These are phyloP conservation scores for Leonotis leonurus DNA, from an alignment of 257 asterid species.

Conservation along the genomic window DNA sequence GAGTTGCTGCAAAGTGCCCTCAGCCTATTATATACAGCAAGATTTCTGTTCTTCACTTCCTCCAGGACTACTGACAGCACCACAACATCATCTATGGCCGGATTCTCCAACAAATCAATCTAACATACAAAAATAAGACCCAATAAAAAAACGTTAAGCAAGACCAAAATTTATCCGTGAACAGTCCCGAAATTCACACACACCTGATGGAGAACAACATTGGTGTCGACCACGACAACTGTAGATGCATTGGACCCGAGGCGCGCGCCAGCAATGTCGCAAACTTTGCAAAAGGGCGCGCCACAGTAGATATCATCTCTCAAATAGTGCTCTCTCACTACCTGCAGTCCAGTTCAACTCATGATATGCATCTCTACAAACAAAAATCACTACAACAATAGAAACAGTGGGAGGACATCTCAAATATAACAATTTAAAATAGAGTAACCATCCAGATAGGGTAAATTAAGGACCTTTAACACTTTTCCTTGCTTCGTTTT, in stretches of 20 bases:
- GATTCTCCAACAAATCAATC: constrained; percentile 96
- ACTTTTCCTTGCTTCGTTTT: constrained; percentile 84
- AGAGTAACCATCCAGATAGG: not conserved
- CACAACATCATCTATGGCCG: constrained; percentile 82
- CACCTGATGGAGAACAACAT: constrained; percentile 91
- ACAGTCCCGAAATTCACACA: not conserved
- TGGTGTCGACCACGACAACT: constrained; percentile 67
- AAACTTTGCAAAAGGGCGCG: constrained; percentile 64
- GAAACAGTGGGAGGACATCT: not conserved
- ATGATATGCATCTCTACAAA: not conserved
- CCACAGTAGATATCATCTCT: constrained; percentile 96
- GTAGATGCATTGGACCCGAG: constrained; percentile 44
- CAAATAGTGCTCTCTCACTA: constrained; percentile 82
- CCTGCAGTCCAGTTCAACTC: constrained; percentile 30
- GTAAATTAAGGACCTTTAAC: constrained; percentile 42
- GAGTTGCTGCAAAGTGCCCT: constrained; percentile 82
- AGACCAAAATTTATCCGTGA: not conserved
- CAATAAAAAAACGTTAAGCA: not conserved
- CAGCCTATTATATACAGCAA: constrained; percentile 64
- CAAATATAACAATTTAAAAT: not conserved
- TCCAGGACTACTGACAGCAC: constrained; percentile 80
- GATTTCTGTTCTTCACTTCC: constrained; percentile 90
- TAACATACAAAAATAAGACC: constrained; percentile 11
- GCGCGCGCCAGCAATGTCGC: constrained; percentile 50
- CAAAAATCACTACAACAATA: not conserved